phyloP scores from a whole-genome alignment of 192 early-diverging fungal species.

The Obelidium mucronatum region DNA sequence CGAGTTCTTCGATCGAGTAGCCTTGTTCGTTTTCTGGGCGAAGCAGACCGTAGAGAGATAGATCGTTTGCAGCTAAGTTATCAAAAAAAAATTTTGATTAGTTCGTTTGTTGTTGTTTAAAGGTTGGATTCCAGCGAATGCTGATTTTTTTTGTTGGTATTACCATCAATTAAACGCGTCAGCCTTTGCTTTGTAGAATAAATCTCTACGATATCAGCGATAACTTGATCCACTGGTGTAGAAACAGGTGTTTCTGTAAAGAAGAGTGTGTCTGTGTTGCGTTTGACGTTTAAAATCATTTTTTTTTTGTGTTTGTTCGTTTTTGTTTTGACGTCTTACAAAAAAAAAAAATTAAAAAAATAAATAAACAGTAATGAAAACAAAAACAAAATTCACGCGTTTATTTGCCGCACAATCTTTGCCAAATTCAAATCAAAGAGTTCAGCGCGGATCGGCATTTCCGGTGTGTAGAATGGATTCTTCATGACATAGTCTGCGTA shows the following conservation, averaged over 20 bases:
- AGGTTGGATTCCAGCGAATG: not conserved
- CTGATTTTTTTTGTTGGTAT: not conserved
- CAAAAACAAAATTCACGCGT: not conserved
- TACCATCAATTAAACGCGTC: constrained; percentile 51
- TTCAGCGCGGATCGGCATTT: constrained; percentile 98
- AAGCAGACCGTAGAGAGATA: constrained; percentile 56
- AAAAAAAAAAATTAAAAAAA: no score
- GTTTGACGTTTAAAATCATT: constrained; percentile 37
- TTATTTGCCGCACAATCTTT: constrained; percentile 66
- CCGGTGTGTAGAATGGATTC: constrained; percentile 97
- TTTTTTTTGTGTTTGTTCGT: constrained; percentile 6
- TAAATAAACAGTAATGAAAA: no score
- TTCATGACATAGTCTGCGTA: constrained; percentile 98
- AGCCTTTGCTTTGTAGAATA: constrained; percentile 51
- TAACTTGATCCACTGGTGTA: constrained; percentile 12
- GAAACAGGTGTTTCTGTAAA: constrained; percentile 18
- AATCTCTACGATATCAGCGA: constrained; percentile 38
- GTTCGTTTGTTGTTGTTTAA: not conserved
- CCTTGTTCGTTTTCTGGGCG: constrained; percentile 64
- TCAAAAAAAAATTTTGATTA: not conserved
- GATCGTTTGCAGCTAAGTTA: constrained; percentile 53
- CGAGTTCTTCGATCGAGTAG: constrained; percentile 63
- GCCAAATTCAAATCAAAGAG: constrained; percentile 86
- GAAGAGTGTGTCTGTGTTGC: constrained; percentile 40
- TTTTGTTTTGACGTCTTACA: no score